Percentiles rank a stretch among this genome's conserved stretches.
Conservation (phyloP, 441 rosid genomes). For the Biscutella laevigata region DNA sequence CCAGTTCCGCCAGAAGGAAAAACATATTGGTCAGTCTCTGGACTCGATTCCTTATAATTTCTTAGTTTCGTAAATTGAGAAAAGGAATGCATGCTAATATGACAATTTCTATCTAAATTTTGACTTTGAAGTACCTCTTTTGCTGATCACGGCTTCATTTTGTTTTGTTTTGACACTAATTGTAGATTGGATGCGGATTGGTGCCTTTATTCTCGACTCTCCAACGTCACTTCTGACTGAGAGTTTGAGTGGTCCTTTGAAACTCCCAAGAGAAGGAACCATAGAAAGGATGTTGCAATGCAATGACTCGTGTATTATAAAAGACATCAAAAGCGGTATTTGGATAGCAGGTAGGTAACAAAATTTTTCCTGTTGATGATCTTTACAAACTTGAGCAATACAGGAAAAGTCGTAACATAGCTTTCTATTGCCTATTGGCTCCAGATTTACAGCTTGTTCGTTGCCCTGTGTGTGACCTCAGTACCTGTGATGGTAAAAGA, state of each 20-base stretch:
- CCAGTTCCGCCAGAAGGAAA: slow-evolving; percentile 54
- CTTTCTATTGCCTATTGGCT: slow-evolving; percentile 20
- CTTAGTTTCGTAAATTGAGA: not conserved
- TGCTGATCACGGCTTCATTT: not conserved
- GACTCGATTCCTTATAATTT: not conserved
- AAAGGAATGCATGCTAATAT: not conserved
- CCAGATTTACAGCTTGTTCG: slow-evolving; percentile 95
- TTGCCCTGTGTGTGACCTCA: slow-evolving; percentile 90
- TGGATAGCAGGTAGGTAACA: slow-evolving; percentile 95
- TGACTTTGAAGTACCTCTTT: not conserved
- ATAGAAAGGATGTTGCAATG: slow-evolving; percentile 37
- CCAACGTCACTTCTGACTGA: slow-evolving; percentile 51
- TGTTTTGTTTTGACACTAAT: slow-evolving; percentile 6
- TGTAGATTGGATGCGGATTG: slow-evolving; percentile 92
- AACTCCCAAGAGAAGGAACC: slow-evolving; percentile 34
- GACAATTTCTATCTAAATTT: too few species aligned
- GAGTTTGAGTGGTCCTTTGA: slow-evolving; percentile 37
- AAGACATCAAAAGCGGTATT: slow-evolving; percentile 69
- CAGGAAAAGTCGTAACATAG: not conserved
- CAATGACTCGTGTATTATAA: slow-evolving; percentile 45
- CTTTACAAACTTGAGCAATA: not conserved
- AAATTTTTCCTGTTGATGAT: not conserved
- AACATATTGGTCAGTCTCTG: slow-evolving; percentile 61
- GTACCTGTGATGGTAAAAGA: slow-evolving; percentile 69
- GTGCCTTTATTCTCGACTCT: slow-evolving; percentile 74